phyloP scores from a whole-genome alignment of 768 basidiomycete genomes.

The Leccinum ochraceum region DNA sequence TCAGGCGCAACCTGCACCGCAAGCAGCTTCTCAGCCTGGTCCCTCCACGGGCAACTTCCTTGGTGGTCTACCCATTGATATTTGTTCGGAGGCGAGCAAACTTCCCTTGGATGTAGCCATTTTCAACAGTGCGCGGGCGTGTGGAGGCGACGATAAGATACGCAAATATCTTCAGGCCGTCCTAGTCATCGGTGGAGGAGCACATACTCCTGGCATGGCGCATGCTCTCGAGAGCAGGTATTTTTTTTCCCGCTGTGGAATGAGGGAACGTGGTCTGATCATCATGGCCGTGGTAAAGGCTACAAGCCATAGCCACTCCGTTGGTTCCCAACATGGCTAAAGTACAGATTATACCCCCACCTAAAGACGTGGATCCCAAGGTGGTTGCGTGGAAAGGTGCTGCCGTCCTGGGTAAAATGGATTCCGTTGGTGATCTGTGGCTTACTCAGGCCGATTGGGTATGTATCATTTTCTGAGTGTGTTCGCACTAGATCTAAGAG shows the following conservation, averaged over 20 bases:
- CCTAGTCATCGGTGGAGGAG: constrained; percentile 84
- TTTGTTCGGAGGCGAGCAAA: constrained; percentile 84
- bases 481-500: constrained; percentile 6
- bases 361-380: constrained; percentile 88
- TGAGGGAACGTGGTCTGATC: constrained; percentile 8
- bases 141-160: constrained; percentile 86
- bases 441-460: constrained; percentile 88
- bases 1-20: constrained; percentile 24
- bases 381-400: constrained; percentile 96
- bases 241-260: not conserved
- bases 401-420: constrained; percentile 89
- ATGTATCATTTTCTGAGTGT: constrained; percentile 24
- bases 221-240: constrained; percentile 89
- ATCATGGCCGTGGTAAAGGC: constrained; percentile 28
- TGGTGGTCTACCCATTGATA: constrained; percentile 64
- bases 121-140: constrained; percentile 87
- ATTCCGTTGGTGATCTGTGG: constrained; percentile 89
- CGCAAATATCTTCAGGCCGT: constrained; percentile 88
- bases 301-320: constrained; percentile 84
- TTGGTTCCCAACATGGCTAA: constrained; percentile 83
- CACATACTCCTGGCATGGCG: constrained; percentile 76
- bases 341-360: constrained; percentile 91
- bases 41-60: constrained; percentile 35
- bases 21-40: constrained; percentile 16
- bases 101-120: constrained; percentile 91